phyloP scores from a whole-genome alignment of 192 early-diverging fungal genomes.

The Thoreauomyces humboldtii region DNA sequence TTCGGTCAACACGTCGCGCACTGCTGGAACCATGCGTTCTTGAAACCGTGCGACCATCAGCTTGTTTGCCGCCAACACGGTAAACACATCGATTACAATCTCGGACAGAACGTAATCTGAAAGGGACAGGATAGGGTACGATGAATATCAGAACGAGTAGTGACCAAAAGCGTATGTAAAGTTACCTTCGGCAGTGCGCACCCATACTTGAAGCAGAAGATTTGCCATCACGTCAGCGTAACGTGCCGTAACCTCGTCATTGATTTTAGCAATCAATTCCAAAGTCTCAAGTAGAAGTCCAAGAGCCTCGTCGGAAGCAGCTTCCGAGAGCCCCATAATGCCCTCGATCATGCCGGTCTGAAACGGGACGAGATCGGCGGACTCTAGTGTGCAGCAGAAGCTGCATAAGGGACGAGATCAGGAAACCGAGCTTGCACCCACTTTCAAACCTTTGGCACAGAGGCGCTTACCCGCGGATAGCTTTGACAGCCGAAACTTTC shows the following conservation, averaged over 20 bases:
- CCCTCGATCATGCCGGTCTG: conserved; percentile 62
- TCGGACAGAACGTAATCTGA: conserved; percentile 71
- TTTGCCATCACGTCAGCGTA: conserved; percentile 72
- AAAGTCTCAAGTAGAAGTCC: conserved; percentile 69
- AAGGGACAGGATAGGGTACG: too few species aligned
- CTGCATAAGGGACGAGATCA: conserved; percentile 6
- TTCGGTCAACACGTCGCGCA: conserved; percentile 54
- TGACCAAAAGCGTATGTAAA: too few species aligned
- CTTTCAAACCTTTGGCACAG: too few species aligned
- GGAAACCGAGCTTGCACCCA: too few species aligned
- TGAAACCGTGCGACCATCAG: conserved; percentile 65
- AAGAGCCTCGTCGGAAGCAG: conserved; percentile 66
- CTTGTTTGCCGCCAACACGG: conserved; percentile 68
- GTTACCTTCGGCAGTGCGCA: conserved; percentile 63
- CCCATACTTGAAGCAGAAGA: conserved; percentile 77
- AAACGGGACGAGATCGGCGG: conserved; percentile 36
- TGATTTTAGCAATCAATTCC: conserved; percentile 59
- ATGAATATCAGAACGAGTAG: too few species aligned
- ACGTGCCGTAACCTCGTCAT: conserved; percentile 67
- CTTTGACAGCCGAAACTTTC: conserved; percentile 67
- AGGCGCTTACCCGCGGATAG: conserved; percentile 55
- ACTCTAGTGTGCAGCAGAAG: conserved; percentile 10
- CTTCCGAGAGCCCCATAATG: conserved; percentile 51
- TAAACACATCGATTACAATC: conserved; percentile 76
- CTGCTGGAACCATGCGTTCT: conserved; percentile 69